phyloP scores from a whole-genome alignment of 495 filamentous ascomycete genomes.

The Podospora pseudopauciseta region DNA sequence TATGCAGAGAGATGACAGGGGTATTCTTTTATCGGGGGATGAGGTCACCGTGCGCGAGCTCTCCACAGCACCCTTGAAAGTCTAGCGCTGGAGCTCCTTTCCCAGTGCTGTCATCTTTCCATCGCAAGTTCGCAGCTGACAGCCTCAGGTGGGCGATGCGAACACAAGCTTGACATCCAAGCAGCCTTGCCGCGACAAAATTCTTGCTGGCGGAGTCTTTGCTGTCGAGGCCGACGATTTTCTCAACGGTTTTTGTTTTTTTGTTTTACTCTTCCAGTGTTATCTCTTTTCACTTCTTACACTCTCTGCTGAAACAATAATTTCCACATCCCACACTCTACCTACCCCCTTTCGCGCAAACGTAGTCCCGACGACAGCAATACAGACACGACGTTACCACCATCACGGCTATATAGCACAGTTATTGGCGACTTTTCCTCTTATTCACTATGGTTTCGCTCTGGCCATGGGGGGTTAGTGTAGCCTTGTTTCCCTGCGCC shows the following conservation, averaged over 20 bases:
- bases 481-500: conserved; percentile 57
- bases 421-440: background rate
- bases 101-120: conserved; percentile 15
- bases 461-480: conserved; percentile 53
- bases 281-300: conserved; percentile 5
- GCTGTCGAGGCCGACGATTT: background rate
- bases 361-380: background rate
- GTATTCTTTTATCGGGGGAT: conserved; percentile 14
- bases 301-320: background rate
- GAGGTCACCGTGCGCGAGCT: conserved; percentile 19
- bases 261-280: background rate
- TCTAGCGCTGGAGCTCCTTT: background rate
- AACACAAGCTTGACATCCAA: conserved; percentile 1
- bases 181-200: too few species aligned
- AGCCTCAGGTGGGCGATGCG: background rate
- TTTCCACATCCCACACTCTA: background rate
- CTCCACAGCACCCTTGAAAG: background rate
- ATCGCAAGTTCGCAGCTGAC: conserved; percentile 5
- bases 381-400: background rate
- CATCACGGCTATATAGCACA: background rate
- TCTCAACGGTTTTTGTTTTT: background rate
- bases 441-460: conserved; percentile 66
- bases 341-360: background rate
- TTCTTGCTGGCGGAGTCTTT: background rate
- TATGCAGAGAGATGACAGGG: background rate